Conservation (phyloP, 495 filamentous ascomycete species). For the Podospora didyma region DNA sequence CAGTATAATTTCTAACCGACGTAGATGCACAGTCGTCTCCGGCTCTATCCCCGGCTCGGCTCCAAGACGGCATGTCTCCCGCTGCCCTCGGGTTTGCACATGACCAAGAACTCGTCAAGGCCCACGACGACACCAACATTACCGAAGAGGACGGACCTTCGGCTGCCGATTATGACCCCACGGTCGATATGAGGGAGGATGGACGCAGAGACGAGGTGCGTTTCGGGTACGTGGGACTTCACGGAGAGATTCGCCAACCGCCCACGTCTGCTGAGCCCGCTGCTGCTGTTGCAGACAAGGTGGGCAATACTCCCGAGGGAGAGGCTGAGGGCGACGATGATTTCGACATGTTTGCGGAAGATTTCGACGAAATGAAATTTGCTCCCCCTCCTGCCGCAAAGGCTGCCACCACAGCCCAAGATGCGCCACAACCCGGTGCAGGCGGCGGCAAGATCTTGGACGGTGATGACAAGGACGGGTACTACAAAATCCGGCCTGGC, state of each 20-base stretch:
- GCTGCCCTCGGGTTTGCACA: constrained; percentile 42
- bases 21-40: constrained; percentile 25
- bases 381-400: constrained; percentile 50
- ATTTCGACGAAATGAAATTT: constrained; percentile 87
- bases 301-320: constrained; percentile 28
- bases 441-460: constrained; percentile 79
- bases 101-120: constrained; percentile 63
- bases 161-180: constrained; percentile 94
- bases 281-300: constrained; percentile 21
- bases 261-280: constrained; percentile 12
- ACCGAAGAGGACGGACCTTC: constrained; percentile 70
- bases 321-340: constrained; percentile 42
- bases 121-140: constrained; percentile 44
- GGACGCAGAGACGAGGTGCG: constrained; percentile 64
- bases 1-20: constrained; percentile 5
- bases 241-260: constrained; percentile 34
- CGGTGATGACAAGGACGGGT: constrained; percentile 90
- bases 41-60: constrained; percentile 29
- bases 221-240: constrained; percentile 46
- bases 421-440: constrained; percentile 35
- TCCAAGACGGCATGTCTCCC: constrained; percentile 40
- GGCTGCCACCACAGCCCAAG: constrained; percentile 32
- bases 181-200: constrained; percentile 87
- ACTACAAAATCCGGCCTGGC: constrained; percentile 86
- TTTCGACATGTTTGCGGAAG: constrained; percentile 96